These are phyloP conservation scores for Yamadazyma olivae DNA, from an alignment of 805 yeast genomes.

Conservation along the genomic window DNA sequence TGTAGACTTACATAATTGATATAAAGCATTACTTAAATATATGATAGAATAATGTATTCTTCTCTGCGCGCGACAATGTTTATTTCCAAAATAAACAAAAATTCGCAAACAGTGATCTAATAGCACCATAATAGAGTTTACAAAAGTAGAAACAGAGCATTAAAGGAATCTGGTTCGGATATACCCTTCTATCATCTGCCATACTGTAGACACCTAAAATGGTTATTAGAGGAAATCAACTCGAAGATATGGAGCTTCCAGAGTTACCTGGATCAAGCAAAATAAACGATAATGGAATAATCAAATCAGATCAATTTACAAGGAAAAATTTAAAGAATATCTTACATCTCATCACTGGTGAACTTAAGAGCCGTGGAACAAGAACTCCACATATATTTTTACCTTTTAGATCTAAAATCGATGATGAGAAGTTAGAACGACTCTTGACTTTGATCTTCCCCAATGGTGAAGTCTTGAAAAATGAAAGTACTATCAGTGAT, in stretches of 20 bases:
- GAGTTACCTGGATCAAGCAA: conserved; percentile 14
- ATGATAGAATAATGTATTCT: neutral
- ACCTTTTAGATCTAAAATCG: conserved; percentile 72
- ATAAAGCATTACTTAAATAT: no score
- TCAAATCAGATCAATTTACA: conserved; percentile 41
- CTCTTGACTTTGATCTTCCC: conserved; percentile 62
- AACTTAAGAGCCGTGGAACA: conserved; percentile 66
- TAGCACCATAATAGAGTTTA: no score
- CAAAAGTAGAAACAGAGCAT: no score
- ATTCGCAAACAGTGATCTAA: no score
- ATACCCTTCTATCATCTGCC: no score
- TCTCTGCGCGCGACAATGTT: neutral
- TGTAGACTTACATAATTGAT: conserved; percentile 6
- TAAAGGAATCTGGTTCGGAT: no score
- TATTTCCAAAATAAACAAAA: no score
- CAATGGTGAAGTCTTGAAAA: conserved; percentile 43
- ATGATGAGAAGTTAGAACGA: conserved; percentile 55
- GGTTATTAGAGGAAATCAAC: conserved; percentile 11
- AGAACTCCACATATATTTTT: conserved; percentile 71
- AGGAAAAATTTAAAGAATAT: conserved; percentile 65
- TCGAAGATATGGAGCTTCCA: conserved; percentile 22
- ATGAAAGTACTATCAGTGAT: conserved; percentile 16
- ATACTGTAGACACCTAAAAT: no score
- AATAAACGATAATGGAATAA: conserved; percentile 7
- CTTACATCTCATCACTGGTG: conserved; percentile 68